These are phyloP conservation scores for Penicillium cosmopolitanum DNA, from an alignment of 495 filamentous ascomycete genomes.

Conservation along the genomic window DNA sequence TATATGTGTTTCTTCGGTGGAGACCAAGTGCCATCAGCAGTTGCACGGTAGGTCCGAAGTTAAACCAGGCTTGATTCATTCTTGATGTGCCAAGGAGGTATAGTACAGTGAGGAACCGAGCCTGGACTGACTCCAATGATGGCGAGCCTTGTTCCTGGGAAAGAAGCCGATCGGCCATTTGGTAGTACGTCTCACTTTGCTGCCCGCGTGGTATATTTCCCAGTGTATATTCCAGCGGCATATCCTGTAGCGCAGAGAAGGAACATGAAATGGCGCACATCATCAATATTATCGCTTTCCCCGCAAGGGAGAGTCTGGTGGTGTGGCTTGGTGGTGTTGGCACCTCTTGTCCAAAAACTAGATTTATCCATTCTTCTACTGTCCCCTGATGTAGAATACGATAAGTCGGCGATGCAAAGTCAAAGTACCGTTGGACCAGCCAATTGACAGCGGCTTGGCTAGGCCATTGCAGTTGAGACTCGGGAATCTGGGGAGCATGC, in stretches of 20 bases:
- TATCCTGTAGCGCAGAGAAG: constrained; percentile 18
- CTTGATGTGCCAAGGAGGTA: constrained; percentile 35
- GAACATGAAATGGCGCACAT: constrained; percentile 29
- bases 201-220: constrained; percentile 18
- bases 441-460: constrained; percentile 14
- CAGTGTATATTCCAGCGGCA: constrained; percentile 15
- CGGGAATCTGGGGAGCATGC: constrained; percentile 15
- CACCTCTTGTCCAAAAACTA: constrained; percentile 11
- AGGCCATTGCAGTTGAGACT: constrained; percentile 29
- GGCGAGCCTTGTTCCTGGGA: constrained; percentile 25
- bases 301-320: not conserved
- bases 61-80: constrained; percentile 35
- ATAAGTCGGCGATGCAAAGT: constrained; percentile 38
- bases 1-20: constrained; percentile 22
- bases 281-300: constrained; percentile 25
- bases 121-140: constrained; percentile 27
- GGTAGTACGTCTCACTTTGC: constrained; percentile 30
- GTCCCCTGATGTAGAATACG: constrained; percentile 33
- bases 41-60: constrained; percentile 33
- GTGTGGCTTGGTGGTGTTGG: not conserved
- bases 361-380: constrained; percentile 21
- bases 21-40: constrained; percentile 35
- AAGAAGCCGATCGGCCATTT: constrained; percentile 26
- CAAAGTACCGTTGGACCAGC: constrained; percentile 35
- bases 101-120: constrained; percentile 31